phyloP scores from a whole-genome alignment of 148 eudicot species.

The Silene conica region DNA sequence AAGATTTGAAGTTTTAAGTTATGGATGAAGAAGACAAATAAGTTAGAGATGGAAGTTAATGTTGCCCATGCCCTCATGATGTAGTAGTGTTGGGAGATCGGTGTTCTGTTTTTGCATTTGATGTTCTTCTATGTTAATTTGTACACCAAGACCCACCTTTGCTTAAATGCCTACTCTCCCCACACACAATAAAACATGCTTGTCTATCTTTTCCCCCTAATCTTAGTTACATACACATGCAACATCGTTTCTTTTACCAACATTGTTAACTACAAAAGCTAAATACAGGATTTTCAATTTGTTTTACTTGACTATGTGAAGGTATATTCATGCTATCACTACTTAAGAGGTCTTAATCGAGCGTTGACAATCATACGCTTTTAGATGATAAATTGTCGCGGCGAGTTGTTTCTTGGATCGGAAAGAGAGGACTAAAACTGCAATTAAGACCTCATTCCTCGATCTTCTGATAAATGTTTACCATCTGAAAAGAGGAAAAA shows the following conservation, averaged over 20 bases:
- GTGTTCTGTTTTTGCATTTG: slow-evolving; percentile 8
- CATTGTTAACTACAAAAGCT: not conserved
- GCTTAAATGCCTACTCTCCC: not conserved
- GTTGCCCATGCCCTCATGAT: slow-evolving; percentile 24
- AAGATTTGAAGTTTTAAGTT: not conserved
- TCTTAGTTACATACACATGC: slow-evolving; percentile 13
- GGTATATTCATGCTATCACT: too few relatives aligned
- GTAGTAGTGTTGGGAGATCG: not conserved
- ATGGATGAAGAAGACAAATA: slow-evolving; percentile 16
- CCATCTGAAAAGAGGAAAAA: too few relatives aligned
- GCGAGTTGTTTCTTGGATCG: too few relatives aligned
- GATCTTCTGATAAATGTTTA: too few relatives aligned
- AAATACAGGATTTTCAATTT: not conserved
- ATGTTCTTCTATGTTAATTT: not conserved
- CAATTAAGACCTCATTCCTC: too few relatives aligned
- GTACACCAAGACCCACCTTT: slow-evolving; percentile 33
- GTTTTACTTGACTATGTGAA: not conserved
- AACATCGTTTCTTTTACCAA: not conserved
- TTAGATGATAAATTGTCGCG: too few relatives aligned
- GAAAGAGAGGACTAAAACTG: too few relatives aligned
- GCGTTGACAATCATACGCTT: too few relatives aligned
- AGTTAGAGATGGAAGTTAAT: slow-evolving; percentile 10
- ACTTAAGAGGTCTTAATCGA: too few relatives aligned
- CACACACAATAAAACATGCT: slow-evolving; percentile 14
- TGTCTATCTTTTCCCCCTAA: slow-evolving; percentile 13